phyloP scores from a whole-genome alignment of 2,329 filamentous ascomycete species.

The Paecilomyces formosus region DNA sequence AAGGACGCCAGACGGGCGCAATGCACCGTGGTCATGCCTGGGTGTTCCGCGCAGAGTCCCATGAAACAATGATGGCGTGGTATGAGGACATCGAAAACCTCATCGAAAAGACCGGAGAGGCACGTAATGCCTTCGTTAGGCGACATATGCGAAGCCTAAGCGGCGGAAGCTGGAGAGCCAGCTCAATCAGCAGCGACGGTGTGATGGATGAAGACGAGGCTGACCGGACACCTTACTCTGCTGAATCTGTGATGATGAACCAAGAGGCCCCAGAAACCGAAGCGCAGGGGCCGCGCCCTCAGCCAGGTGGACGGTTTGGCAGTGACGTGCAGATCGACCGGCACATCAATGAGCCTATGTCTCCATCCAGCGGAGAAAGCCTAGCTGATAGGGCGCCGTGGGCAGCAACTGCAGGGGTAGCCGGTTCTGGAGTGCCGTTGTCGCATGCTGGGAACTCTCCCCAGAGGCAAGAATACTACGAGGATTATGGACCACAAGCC shows the following conservation, averaged over 20 bases:
- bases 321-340: constrained; percentile 85
- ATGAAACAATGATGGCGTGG: constrained; percentile 97
- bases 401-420: constrained; percentile 51
- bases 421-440: constrained; percentile 36
- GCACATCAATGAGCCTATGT: constrained; percentile 71
- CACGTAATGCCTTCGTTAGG: constrained; percentile 79
- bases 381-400: constrained; percentile 60
- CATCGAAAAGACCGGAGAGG: constrained; percentile 81
- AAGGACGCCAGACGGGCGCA: constrained; percentile 84
- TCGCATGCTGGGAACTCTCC: constrained; percentile 29
- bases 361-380: constrained; percentile 73
- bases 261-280: constrained; percentile 30
- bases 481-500: constrained; percentile 4
- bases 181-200: constrained; percentile 67
- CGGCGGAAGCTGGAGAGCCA: constrained; percentile 50
- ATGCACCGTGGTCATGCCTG: constrained; percentile 76
- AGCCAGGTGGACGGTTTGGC: constrained; percentile 94
- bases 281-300: constrained; percentile 57
- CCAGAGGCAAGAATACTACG: constrained; percentile 8
- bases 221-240: constrained; percentile 58
- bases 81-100: constrained; percentile 87
- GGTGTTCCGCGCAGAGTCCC: constrained; percentile 60
- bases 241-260: constrained; percentile 39
- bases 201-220: constrained; percentile 67
- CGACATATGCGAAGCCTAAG: constrained; percentile 73